A percentile compares a stretch with the other conserved stretches of the same genome.
These are phyloP conservation scores for Verbena officinalis DNA, from an alignment of 257 asterid species.

Conservation along the genomic window DNA sequence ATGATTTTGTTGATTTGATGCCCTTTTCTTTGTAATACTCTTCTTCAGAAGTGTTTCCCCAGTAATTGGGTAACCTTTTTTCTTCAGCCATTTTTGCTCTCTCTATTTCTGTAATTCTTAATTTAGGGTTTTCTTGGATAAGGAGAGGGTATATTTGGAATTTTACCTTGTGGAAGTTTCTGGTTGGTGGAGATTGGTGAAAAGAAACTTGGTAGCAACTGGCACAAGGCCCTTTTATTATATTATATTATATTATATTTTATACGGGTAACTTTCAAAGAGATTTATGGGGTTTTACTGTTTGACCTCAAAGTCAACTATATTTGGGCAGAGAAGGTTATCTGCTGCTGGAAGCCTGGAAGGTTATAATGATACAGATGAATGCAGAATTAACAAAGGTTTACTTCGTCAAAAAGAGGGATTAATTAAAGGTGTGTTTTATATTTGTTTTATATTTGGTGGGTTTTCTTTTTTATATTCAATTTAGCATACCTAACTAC, in stretches of 20 bases:
- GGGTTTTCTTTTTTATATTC: not conserved
- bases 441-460: constrained; percentile 1
- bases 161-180: constrained; percentile 16
- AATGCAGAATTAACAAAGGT: constrained; percentile 10
- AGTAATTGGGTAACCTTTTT: constrained; percentile 47
- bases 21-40: constrained; percentile 58
- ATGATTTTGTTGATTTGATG: constrained; percentile 59
- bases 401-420: constrained; percentile 14
- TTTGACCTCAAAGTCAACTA: constrained; percentile 21
- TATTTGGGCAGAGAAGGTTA: not conserved
- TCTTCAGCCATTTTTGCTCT: constrained; percentile 43
- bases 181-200: constrained; percentile 38
- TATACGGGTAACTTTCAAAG: not conserved
- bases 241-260: too few relatives aligned
- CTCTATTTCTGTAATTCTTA: not conserved
- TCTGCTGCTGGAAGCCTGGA: not conserved
- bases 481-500: not conserved
- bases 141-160: not conserved
- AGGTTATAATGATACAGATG: constrained; percentile 2
- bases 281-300: not conserved
- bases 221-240: not conserved
- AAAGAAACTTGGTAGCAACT: constrained; percentile 23
- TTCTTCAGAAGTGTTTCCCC: constrained; percentile 76
- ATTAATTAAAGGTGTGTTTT: constrained; percentile 9
- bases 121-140: not conserved